These are phyloP conservation scores for Drechslerella dactyloides DNA, from an alignment of 2,329 filamentous ascomycete species.

Conservation along the genomic window DNA sequence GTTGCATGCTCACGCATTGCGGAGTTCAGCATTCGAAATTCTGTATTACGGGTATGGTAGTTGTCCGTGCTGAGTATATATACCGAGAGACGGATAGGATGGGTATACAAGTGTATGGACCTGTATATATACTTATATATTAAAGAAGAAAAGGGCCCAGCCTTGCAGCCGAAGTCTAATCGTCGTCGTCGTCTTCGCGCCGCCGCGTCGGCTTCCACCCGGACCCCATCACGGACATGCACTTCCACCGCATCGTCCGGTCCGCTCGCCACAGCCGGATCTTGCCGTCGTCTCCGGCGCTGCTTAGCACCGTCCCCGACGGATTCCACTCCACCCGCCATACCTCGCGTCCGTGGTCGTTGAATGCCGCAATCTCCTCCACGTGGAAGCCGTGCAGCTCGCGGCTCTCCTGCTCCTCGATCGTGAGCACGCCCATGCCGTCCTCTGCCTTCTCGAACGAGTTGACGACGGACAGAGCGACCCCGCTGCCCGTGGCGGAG, in stretches of 20 bases:
- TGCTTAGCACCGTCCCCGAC: constrained; percentile 54
- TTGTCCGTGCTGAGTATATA: too few relatives aligned
- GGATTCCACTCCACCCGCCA: constrained; percentile 56
- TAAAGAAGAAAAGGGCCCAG: too few relatives aligned
- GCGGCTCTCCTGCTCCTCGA: constrained; percentile 48
- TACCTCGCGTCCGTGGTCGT: constrained; percentile 54
- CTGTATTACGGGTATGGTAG: too few relatives aligned
- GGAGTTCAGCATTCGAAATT: too few relatives aligned
- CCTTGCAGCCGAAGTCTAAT: constrained; percentile 17
- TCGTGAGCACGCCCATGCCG: constrained; percentile 33
- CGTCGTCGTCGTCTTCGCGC: constrained; percentile 47
- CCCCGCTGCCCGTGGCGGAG: constrained; percentile 22
- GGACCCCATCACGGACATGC: constrained; percentile 51
- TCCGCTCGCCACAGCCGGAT: constrained; percentile 55
- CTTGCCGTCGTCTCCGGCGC: constrained; percentile 55
- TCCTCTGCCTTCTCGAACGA: constrained; percentile 48
- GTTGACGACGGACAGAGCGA: constrained; percentile 36
- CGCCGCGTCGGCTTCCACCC: constrained; percentile 46
- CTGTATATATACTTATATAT: constrained; percentile 4
- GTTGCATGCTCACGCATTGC: too few relatives aligned
- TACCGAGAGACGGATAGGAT: too few relatives aligned
- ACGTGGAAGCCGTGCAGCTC: constrained; percentile 52
- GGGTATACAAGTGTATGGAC: neutral
- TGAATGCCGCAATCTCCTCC: constrained; percentile 54
- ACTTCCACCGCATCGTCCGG: constrained; percentile 54